Conservation (phyloP, 495 filamentous ascomycete genomes). For the Penicillium canariense region DNA sequence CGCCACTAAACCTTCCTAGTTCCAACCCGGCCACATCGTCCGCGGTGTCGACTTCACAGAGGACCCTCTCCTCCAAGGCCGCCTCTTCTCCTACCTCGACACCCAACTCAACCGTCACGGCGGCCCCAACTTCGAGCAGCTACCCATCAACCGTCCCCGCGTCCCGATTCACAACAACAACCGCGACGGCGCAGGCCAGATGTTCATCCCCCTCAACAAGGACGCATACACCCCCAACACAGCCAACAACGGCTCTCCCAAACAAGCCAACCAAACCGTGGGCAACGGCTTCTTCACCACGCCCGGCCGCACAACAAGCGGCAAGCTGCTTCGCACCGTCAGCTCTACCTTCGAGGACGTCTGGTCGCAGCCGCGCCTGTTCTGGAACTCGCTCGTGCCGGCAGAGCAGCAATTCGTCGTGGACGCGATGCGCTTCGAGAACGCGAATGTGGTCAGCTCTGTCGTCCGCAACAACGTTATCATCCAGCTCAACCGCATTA, state of each 20-base stretch:
- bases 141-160: conserved; percentile 69
- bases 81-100: conserved; percentile 73
- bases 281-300: conserved; percentile 76
- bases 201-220: conserved; percentile 48
- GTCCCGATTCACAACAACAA: conserved; percentile 71
- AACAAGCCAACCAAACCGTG: conserved; percentile 65
- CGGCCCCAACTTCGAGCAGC: conserved; percentile 69
- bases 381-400: conserved; percentile 71
- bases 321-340: conserved; percentile 54
- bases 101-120: conserved; percentile 71
- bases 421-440: conserved; percentile 77
- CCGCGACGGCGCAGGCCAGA: conserved; percentile 47
- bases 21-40: conserved; percentile 54
- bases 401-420: conserved; percentile 75
- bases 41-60: conserved; percentile 72
- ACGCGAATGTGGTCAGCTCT: conserved; percentile 53
- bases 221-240: conserved; percentile 65
- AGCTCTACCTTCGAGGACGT: conserved; percentile 69
- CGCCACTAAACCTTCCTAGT: conserved; percentile 2
- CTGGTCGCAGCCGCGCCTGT: conserved; percentile 73
- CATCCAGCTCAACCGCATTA: conserved; percentile 67
- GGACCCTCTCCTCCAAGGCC: conserved; percentile 71
- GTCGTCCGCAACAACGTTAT: conserved; percentile 60
- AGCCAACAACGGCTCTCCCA: conserved; percentile 61
- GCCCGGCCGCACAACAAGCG: conserved; percentile 53